Percentiles rank a stretch among this genome's conserved stretches.
Conservation (phyloP, 345 rosid species). For the Salix exigua region DNA sequence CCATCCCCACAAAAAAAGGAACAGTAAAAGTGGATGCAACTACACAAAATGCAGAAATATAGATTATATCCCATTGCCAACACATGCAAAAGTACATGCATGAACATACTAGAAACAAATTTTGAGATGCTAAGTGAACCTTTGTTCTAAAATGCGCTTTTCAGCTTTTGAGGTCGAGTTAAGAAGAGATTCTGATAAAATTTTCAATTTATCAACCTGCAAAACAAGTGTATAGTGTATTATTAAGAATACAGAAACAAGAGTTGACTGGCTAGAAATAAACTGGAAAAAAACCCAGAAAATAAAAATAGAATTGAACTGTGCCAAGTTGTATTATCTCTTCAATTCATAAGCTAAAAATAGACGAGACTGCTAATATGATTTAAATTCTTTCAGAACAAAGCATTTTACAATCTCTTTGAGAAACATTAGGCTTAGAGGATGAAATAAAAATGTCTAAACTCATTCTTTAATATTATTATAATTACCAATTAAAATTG, state of each 20-base stretch:
- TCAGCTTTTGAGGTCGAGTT: conserved; percentile 73
- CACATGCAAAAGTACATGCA: background rate
- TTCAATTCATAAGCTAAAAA: background rate
- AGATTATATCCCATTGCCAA: background rate
- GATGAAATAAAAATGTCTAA: too few species aligned
- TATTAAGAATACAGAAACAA: background rate
- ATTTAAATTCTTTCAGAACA: background rate
- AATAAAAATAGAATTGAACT: background rate
- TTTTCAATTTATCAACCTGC: conserved; percentile 79
- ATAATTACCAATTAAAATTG: too few species aligned
- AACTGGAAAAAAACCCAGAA: background rate
- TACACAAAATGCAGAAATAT: too few species aligned
- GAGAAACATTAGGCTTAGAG: too few species aligned
- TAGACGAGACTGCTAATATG: background rate
- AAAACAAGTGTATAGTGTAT: conserved; percentile 15
- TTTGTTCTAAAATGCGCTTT: conserved; percentile 69
- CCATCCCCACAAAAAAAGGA: too few species aligned
- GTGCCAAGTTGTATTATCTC: background rate
- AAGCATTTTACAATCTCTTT: background rate
- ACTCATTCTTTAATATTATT: too few species aligned
- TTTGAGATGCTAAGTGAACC: conserved; percentile 40
- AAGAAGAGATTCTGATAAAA: conserved; percentile 74
- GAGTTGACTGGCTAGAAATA: background rate
- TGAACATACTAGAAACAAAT: background rate
- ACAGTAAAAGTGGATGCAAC: too few species aligned